These are phyloP conservation scores for Miscanthus lutarioriparius DNA, from an alignment of 176 grass and related monocot genomes.

Conservation along the genomic window DNA sequence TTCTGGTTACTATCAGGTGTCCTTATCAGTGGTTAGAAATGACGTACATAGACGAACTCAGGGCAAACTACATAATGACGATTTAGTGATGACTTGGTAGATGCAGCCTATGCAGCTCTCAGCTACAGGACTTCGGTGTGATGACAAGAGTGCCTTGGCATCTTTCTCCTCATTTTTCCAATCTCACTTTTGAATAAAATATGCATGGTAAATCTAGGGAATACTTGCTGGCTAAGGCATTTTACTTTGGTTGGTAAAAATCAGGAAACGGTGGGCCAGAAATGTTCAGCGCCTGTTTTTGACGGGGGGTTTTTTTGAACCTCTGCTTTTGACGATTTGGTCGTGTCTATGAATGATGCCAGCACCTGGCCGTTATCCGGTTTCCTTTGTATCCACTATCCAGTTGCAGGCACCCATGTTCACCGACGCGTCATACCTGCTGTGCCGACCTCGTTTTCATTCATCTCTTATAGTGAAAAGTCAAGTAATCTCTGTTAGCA, in stretches of 20 bases:
- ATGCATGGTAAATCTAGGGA: background rate
- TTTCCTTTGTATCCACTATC: background rate
- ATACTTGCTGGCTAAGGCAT: background rate
- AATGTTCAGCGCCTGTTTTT: slow-evolving; percentile 2
- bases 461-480: background rate
- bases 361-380: background rate
- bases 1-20: background rate
- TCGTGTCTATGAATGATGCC: background rate
- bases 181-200: background rate
- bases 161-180: background rate
- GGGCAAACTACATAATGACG: background rate
- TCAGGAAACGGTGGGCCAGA: background rate
- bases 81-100: slow-evolving; percentile 1
- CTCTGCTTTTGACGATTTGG: too few relatives aligned
- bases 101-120: background rate
- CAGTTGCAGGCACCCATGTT: slow-evolving; percentile 8
- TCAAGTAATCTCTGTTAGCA: background rate
- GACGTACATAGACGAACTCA: background rate
- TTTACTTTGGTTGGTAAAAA: background rate
- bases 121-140: background rate
- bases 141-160: background rate
- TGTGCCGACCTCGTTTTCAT: background rate
- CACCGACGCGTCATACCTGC: background rate
- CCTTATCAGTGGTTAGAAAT: background rate
- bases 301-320: too few relatives aligned